These are phyloP conservation scores for Mycena pura DNA, from an alignment of 768 basidiomycete species.

Conservation along the genomic window DNA sequence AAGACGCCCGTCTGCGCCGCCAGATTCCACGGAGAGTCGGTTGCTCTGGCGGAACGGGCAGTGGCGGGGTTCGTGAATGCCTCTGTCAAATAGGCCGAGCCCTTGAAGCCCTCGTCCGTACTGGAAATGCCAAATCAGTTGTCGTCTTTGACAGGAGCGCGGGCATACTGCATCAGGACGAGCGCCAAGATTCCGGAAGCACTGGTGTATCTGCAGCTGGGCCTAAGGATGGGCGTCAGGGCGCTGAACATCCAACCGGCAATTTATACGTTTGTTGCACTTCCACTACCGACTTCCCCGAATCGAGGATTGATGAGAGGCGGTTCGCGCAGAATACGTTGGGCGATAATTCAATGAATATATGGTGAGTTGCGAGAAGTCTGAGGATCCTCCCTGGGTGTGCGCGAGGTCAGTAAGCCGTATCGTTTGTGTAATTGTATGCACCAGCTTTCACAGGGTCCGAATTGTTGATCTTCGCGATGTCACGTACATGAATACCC, in stretches of 20 bases:
- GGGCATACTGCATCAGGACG: slow-evolving; percentile 11
- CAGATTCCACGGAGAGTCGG: slow-evolving; percentile 25
- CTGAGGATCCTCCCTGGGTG: slow-evolving; percentile 38
- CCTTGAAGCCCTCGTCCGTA: slow-evolving; percentile 24
- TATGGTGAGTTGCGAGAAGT: slow-evolving; percentile 41
- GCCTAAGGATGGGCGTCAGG: background rate
- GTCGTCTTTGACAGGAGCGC: no score
- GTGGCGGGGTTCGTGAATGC: slow-evolving; percentile 13
- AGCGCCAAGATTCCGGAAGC: slow-evolving; percentile 14
- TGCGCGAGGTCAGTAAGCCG: background rate
- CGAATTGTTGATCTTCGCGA: slow-evolving; percentile 39
- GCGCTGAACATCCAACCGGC: background rate
- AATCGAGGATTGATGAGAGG: slow-evolving; percentile 40
- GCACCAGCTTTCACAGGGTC: slow-evolving; percentile 45
- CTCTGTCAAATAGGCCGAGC: slow-evolving; percentile 14
- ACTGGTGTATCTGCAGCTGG: slow-evolving; percentile 18
- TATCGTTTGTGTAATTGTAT: background rate
- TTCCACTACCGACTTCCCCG: slow-evolving; percentile 35
- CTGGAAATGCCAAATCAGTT: no score
- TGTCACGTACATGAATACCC: slow-evolving; percentile 47
- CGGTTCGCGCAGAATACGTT: slow-evolving; percentile 46
- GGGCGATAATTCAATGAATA: slow-evolving; percentile 43
- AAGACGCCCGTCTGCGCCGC: slow-evolving; percentile 17
- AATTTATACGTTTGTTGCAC: slow-evolving; percentile 30
- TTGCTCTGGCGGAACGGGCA: slow-evolving; percentile 1